Conservation (phyloP, 257 asterid species). For the Penstemon davidsonii region DNA sequence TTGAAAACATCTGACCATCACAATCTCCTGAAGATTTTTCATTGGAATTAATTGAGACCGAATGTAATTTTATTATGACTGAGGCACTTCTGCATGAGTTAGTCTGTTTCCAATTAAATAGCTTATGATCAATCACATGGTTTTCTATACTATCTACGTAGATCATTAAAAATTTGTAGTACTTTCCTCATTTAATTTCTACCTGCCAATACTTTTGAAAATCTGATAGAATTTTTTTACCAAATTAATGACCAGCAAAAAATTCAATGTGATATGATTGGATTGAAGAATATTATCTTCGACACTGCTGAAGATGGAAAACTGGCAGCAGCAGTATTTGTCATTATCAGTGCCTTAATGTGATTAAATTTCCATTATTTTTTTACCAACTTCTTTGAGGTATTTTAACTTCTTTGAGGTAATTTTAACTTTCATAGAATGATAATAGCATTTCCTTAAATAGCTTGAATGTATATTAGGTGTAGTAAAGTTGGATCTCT, state of each 20-base stretch:
- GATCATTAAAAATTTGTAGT: neutral
- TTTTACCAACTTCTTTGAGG: neutral
- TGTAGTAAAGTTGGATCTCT: no score
- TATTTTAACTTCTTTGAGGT: constrained; percentile 15
- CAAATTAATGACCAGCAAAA: neutral
- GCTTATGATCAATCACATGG: constrained; percentile 32
- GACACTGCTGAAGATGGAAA: constrained; percentile 5
- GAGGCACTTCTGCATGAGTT: no score
- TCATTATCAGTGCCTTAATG: neutral
- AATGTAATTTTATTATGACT: no score
- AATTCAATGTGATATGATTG: constrained; percentile 12
- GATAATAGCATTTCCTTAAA: neutral
- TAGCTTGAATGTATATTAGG: neutral
- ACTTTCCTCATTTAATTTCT: constrained; percentile 5
- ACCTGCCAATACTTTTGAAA: neutral
- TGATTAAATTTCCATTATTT: neutral
- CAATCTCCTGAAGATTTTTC: no score
- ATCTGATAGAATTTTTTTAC: neutral
- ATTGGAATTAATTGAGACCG: no score
- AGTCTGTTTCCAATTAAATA: constrained; percentile 28
- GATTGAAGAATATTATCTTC: neutral
- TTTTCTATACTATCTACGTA: neutral
- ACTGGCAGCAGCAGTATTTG: neutral
- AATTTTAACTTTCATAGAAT: no score
- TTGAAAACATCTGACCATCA: no score